Base-by-base conservation (phyloP, 1,284 basidiomycete genomes). In the Ceratobasidium sp. region DNA sequence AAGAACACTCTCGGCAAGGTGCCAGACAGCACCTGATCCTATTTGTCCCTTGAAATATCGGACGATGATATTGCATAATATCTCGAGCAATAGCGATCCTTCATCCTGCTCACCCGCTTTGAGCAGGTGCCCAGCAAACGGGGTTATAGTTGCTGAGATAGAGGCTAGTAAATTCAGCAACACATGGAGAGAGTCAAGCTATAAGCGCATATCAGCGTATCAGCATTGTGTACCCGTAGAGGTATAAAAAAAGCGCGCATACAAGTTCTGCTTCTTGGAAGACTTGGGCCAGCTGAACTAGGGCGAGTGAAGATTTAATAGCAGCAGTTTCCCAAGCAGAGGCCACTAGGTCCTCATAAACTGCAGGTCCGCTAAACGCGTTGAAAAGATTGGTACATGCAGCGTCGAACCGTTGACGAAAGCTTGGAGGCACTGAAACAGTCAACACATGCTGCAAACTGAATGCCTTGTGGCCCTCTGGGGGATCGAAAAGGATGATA, bases 401-500 rank as follows among this genome's bases (percentile, higher is more conserved):
- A 22, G 25, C 29, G 34, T 29, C 47, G 35, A 64, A 64, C 17
- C 47, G 60, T 42, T 52, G 35, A 22, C 49, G 60, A 8, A 64
- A 22, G 20, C 29, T 27, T 7, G 10, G 12, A 29, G 47, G 20
- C 13, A 64, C 35, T n/a, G 60, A 40, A n/a, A 27, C 43, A 13
- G 49, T 40, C 1, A 64, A 34, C 4, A 64, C 31, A 20, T 50
- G 45, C 49, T 64, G 60, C 27, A 64, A 49, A 29, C 60, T 64
- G 17, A 64, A 64, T 8, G 60, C 52, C 49, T 64, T 64, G 35
- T 52, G 47, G 22, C 25, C 35, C 25, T 64, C 60, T 27, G 58
- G 60, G 12, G 49, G 49, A 35, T 47, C 25, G 34, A 64, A 64
- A n/a, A 64, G 32, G 47, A 52, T n/a, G 4, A 64, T 29, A 52